Evolutionary conservation across 2,329 filamentous ascomycete species (phyloP).

Genomic region (Aureobasidium musti): DNA sequence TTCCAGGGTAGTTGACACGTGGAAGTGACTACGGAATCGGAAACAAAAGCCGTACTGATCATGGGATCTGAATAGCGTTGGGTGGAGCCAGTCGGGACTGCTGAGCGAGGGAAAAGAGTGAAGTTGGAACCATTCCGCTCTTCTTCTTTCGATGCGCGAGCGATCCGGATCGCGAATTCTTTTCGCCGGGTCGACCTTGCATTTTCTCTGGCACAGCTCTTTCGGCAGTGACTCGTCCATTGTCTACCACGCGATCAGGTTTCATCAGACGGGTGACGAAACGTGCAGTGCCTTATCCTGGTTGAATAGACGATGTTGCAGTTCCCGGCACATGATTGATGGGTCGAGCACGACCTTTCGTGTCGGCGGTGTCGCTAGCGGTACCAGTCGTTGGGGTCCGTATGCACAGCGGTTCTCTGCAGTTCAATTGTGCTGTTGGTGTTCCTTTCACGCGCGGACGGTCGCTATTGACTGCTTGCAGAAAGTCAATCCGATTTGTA

Average conservation of each 20-base stretch:
- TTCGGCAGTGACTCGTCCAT: neutral
- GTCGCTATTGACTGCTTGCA: neutral
- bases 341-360: neutral
- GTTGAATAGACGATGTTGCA: neutral
- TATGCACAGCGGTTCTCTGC: constrained; percentile 6
- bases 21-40: neutral
- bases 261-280: neutral
- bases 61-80: neutral
- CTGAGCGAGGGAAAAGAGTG: neutral
- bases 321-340: neutral
- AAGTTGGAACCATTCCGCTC: neutral
- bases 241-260: neutral
- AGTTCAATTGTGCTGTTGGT: neutral
- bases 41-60: neutral
- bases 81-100: neutral
- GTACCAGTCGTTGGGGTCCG: neutral
- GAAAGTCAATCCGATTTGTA: neutral
- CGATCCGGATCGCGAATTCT: too few species aligned
- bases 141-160: neutral
- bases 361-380: neutral
- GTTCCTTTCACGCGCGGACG: neutral
- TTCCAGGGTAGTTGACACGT: neutral
- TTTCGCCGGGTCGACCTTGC: neutral
- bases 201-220: neutral
- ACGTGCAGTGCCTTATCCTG: neutral